Evolutionary conservation across 306 rosid genomes (phyloP).

Genomic region (Aeschynomene evenia): DNA sequence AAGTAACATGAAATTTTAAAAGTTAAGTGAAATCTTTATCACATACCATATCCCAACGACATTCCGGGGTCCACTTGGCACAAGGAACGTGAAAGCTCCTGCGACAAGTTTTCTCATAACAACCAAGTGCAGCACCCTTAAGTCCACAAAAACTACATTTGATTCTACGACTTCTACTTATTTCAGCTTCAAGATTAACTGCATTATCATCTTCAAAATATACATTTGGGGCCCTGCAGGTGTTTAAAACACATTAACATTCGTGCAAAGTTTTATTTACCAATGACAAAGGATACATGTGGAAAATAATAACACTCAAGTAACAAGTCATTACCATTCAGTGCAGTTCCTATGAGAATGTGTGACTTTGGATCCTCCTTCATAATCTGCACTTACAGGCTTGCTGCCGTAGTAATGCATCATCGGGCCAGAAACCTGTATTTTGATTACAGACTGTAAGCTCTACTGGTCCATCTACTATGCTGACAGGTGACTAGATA

Average conservation of each 20-base stretch:
- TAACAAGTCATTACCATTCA: conserved; percentile 70
- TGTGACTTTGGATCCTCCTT: conserved; percentile 56
- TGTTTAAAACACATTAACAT: conserved; percentile 23
- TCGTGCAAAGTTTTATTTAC: not conserved
- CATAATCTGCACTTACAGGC: conserved; percentile 54
- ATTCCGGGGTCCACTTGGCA: conserved; percentile 73
- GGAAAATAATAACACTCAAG: not conserved
- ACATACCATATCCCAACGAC: conserved; percentile 90
- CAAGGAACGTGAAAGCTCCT: conserved; percentile 89
- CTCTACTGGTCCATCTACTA: not conserved
- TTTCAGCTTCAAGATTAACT: conserved; percentile 82
- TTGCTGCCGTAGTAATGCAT: conserved; percentile 63
- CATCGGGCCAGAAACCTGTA: conserved; percentile 76
- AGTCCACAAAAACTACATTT: conserved; percentile 82
- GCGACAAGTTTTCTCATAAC: conserved; percentile 82
- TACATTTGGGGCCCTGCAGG: conserved; percentile 90
- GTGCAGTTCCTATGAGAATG: conserved; percentile 87
- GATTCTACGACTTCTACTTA: conserved; percentile 80
- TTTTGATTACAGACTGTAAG: conserved; percentile 13
- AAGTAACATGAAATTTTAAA: not conserved
- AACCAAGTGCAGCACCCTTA: conserved; percentile 91
- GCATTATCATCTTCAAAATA: conserved; percentile 75
- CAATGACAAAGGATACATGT: not conserved
- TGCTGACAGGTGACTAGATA: conserved; percentile 20
- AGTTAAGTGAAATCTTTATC: conserved; percentile 4